Percentiles rank a stretch among this genome's conserved stretches.
These are phyloP conservation scores for Sungouiozyma ichnusensis DNA, from an alignment of 805 yeast genomes.

Conservation along the genomic window DNA sequence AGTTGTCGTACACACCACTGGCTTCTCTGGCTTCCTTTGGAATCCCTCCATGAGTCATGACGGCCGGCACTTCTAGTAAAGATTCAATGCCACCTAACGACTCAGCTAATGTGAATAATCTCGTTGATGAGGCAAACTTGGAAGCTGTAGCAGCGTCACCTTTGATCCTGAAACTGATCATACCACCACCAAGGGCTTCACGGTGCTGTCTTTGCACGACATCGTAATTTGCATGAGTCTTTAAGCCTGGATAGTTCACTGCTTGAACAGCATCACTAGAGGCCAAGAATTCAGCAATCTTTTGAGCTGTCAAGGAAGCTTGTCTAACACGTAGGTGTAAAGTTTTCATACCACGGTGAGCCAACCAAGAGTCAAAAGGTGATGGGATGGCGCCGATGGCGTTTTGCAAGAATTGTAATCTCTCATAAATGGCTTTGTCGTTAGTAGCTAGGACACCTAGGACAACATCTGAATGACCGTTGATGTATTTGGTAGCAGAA, in stretches of 20 bases:
- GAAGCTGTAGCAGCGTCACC: constrained; percentile 76
- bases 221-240: constrained; percentile 49
- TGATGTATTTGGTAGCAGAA: constrained; percentile 82
- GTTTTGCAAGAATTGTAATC: constrained; percentile 68
- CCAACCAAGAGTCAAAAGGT: constrained; percentile 86
- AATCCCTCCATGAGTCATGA: constrained; percentile 89
- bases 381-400: constrained; percentile 86
- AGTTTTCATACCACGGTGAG: constrained; percentile 86
- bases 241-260: constrained; percentile 80
- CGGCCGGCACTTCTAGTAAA: constrained; percentile 77
- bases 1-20: constrained; percentile 71
- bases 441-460: constrained; percentile 75
- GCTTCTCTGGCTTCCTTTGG: constrained; percentile 68
- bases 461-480: constrained; percentile 88
- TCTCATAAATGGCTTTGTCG: constrained; percentile 46
- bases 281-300: constrained; percentile 55
- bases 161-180: constrained; percentile 75
- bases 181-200: constrained; percentile 82
- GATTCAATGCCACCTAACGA: constrained; percentile 87
- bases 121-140: constrained; percentile 60
- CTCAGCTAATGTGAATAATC: constrained; percentile 77
- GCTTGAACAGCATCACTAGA: constrained; percentile 42
- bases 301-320: constrained; percentile 54
- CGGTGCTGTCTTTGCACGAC: constrained; percentile 70
- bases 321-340: constrained; percentile 69